A percentile compares a stretch with the other conserved stretches of the same genome.
These are phyloP conservation scores for Glarea lozoyensis DNA, from an alignment of 495 filamentous ascomycete species.

Conservation along the genomic window DNA sequence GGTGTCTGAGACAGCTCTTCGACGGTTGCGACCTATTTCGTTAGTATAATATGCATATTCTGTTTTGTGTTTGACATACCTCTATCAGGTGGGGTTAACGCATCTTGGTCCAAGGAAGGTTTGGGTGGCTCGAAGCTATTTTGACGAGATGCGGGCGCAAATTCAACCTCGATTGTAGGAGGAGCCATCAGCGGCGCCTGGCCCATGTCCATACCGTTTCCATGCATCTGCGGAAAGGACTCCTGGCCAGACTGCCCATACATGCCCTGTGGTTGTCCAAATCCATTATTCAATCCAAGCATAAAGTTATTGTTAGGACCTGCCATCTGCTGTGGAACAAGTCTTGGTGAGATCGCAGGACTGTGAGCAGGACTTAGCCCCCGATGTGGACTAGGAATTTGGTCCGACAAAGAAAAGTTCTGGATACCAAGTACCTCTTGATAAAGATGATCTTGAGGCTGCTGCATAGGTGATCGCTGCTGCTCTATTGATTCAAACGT, in stretches of 20 bases:
- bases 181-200: conserved; percentile 68
- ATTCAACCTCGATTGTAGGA: conserved; percentile 87
- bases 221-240: conserved; percentile 45
- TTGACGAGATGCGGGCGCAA: conserved; percentile 65
- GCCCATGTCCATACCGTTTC: conserved; percentile 47
- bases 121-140: conserved; percentile 64
- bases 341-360: conserved; percentile 75
- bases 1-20: conserved; percentile 68
- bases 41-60: conserved; percentile 4
- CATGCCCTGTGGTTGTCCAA: conserved; percentile 36
- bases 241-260: conserved; percentile 45
- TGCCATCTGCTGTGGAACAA: conserved; percentile 63
- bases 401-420: conserved; percentile 75
- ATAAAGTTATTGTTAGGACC: conserved; percentile 41
- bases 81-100: conserved; percentile 77
- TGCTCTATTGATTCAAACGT: conserved; percentile 66
- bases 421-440: conserved; percentile 70
- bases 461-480: conserved; percentile 70
- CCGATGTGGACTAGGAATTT: conserved; percentile 37
- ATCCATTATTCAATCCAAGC: conserved; percentile 30
- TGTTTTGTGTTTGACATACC: conserved; percentile 40
- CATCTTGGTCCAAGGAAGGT: conserved; percentile 56
- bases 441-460: conserved; percentile 66
- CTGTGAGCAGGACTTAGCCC: conserved; percentile 72
- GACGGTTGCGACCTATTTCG: conserved; percentile 42